Evolutionary conservation across 768 basidiomycete genomes (phyloP), one percentile per base, ranked within the genome.

Genomic region (Tylopilus vinaceipallidus): DNA sequence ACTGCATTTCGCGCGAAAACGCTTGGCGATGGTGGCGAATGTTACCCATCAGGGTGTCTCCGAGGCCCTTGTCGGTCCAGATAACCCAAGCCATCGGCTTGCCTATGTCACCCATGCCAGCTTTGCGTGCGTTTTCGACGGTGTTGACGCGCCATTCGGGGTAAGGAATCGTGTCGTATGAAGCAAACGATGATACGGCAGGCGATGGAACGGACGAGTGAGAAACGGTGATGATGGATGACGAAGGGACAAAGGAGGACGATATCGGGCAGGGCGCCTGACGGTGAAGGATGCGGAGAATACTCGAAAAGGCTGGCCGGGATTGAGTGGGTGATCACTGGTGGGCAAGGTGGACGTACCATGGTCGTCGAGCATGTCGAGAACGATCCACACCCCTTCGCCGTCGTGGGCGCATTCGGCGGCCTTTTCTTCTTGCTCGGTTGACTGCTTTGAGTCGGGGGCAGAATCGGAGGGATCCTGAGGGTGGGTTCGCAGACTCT

Each of bases 141-240:
- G 82, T 59, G 2, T 73, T 71, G 0, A 71, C 57, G 1, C 85
- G 77, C 86, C 86, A 88, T 55, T 86, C 84, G 0, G 86, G 86
- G 61, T 83, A 87, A 0, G 77, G 78, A 2, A 84, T 62, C 0
- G 77, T 54, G 46, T 63, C 62, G 20, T 63, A 68, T 12, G 65
- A 63, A n/a, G 59, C 5, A 63, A 67, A 32, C 62, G 69, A 49
- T 4, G 24, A 14, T 3, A 22, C 9, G 6, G n/a, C 34, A 13
- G 50, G 40, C 6, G 56, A 50, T 10, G 26, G 16, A 5, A 32
- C 10, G 2, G 42, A 11, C 65, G 67, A 2, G 54, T 16, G 78
- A 71, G 84, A 49, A 77, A 86, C 55, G 77, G 84, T 4, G 78
- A 86, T 62, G 76, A 87, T 9, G 70, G 77, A 12, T 75, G 66